Conservation (phyloP, 805 yeast genomes). For the Kregervanrija pseudodelftensis region DNA sequence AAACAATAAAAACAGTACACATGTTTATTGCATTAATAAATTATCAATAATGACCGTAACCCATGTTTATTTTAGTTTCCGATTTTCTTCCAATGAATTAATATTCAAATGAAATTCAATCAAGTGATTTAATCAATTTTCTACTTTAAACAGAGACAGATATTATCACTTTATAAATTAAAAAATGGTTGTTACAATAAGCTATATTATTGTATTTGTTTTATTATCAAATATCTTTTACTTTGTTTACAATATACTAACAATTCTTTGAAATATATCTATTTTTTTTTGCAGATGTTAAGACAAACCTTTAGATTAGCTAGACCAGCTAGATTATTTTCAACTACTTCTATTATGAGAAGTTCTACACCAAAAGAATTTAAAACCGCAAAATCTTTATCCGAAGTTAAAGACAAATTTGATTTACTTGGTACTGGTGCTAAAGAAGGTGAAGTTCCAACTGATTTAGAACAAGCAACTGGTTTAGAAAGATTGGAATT, state of each 20-base stretch:
- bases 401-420: slow-evolving; percentile 73
- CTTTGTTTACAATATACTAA: neutral
- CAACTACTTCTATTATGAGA: slow-evolving; percentile 23
- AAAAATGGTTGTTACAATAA: too few relatives aligned
- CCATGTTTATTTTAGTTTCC: too few relatives aligned
- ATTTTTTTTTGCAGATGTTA: slow-evolving; percentile 16
- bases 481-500: slow-evolving; percentile 96
- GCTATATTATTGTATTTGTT: too few relatives aligned
- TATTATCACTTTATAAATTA: too few relatives aligned
- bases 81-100: too few relatives aligned
- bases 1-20: too few relatives aligned
- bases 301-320: slow-evolving; percentile 32
- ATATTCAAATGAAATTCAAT: too few relatives aligned
- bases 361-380: slow-evolving; percentile 32
- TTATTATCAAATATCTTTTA: too few relatives aligned
- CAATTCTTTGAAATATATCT: neutral
- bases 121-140: too few relatives aligned
- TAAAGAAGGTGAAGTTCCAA: slow-evolving; percentile 72
- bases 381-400: slow-evolving; percentile 59
- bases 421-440: slow-evolving; percentile 92
- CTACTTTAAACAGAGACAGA: too few relatives aligned
- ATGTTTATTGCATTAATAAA: too few relatives aligned
- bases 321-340: slow-evolving; percentile 29
- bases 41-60: too few relatives aligned
- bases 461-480: slow-evolving; percentile 93